Conservation (phyloP, 345 rosid genomes). For the Syzygium oleosum region DNA sequence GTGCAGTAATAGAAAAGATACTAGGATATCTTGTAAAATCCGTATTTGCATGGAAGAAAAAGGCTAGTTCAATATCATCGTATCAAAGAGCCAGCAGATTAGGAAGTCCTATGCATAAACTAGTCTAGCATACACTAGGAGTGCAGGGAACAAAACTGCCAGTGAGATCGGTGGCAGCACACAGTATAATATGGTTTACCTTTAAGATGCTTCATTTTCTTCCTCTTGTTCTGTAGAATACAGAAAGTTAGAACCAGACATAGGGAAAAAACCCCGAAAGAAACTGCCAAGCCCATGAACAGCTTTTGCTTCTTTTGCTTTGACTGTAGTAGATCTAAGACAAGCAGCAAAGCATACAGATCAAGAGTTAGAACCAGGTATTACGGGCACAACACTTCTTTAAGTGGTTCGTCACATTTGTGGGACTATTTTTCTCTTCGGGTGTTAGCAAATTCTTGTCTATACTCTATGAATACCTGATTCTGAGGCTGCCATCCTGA, state of each 20-base stretch:
- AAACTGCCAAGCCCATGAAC: neutral
- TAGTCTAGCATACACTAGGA: neutral
- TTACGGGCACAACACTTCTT: neutral
- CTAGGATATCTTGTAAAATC: neutral
- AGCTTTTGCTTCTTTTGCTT: neutral
- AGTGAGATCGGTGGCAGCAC: neutral
- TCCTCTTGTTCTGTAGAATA: neutral
- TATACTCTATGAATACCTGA: neutral
- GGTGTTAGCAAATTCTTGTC: neutral
- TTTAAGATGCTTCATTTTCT: neutral
- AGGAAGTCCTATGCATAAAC: neutral
- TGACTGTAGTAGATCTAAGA: neutral
- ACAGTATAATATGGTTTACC: neutral
- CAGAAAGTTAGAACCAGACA: neutral
- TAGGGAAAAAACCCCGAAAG: neutral
- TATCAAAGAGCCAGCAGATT: neutral
- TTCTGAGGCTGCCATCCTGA: constrained; percentile 7
- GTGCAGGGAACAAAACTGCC: neutral
- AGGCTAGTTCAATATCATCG: neutral
- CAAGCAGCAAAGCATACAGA: neutral
- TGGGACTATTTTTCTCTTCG: neutral
- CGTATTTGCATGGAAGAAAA: neutral
- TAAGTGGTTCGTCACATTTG: neutral
- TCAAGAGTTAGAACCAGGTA: neutral
- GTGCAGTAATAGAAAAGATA: neutral